Evolutionary conservation across 2,329 filamentous ascomycete species (phyloP).

Genomic region (Claviceps sp.): DNA sequence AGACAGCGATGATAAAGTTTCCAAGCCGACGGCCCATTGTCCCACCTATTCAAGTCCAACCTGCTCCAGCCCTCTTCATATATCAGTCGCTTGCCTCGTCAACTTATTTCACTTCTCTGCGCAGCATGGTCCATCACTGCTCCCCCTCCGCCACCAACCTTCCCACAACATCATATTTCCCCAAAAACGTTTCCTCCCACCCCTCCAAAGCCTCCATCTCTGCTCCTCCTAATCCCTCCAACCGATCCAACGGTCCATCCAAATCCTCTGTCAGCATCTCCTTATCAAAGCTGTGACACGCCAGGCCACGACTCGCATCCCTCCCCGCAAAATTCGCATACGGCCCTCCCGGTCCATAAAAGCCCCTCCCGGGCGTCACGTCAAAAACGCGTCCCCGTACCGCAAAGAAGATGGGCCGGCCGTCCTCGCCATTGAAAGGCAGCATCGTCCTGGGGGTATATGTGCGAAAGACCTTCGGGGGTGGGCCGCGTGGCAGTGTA

Average conservation of each 20-base stretch:
- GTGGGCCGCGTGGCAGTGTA: slow-evolving; percentile 36
- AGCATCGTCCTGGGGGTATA: slow-evolving; percentile 73
- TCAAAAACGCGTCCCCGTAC: slow-evolving; percentile 88
- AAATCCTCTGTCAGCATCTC: slow-evolving; percentile 90
- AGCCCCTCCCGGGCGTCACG: slow-evolving; percentile 73
- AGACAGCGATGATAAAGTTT: too few species aligned
- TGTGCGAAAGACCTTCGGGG: slow-evolving; percentile 49
- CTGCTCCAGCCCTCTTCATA: neutral
- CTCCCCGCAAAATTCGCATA: slow-evolving; percentile 94
- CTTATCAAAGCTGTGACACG: slow-evolving; percentile 84
- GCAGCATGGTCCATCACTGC: slow-evolving; percentile 12
- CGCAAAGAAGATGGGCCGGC: slow-evolving; percentile 72
- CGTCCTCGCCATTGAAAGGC: slow-evolving; percentile 67
- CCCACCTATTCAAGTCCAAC: too few species aligned
- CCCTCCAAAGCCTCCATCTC: slow-evolving; percentile 73
- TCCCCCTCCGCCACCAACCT: slow-evolving; percentile 52
- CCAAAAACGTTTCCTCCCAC: slow-evolving; percentile 86
- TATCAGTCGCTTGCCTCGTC: neutral
- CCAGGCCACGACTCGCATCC: slow-evolving; percentile 78
- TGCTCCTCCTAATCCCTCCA: slow-evolving; percentile 58
- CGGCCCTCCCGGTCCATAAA: slow-evolving; percentile 90
- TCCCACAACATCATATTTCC: slow-evolving; percentile 94
- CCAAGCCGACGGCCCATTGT: too few species aligned
- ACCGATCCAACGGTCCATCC: slow-evolving; percentile 65
- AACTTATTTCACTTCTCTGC: neutral